Percentiles rank a stretch among this genome's conserved stretches.
Conservation (phyloP, 768 basidiomycete species). For the Leccinum broughii region DNA sequence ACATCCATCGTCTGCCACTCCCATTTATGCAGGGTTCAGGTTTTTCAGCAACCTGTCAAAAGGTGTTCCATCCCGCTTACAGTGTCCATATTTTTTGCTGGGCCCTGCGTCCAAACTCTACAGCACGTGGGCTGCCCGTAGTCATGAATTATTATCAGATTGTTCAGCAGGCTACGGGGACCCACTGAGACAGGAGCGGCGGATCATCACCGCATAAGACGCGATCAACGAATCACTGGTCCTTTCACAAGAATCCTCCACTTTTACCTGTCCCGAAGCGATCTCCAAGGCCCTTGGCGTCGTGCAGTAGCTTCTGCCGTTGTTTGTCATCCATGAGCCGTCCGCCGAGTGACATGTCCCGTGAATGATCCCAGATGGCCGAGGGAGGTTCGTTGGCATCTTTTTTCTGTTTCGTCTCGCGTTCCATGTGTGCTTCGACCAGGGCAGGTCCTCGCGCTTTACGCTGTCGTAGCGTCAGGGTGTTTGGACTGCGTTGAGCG, state of each 20-base stretch:
- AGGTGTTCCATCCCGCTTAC: background rate
- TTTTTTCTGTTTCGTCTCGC: slow-evolving; percentile 38
- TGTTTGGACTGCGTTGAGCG: background rate
- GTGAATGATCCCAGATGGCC: slow-evolving; percentile 87
- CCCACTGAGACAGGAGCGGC: slow-evolving; percentile 12
- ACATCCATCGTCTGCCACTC: slow-evolving; percentile 5
- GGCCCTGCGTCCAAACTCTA: slow-evolving; percentile 2
- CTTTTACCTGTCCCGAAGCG: slow-evolving; percentile 76
- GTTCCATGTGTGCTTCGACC: slow-evolving; percentile 50
- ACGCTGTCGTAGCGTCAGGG: slow-evolving; percentile 32
- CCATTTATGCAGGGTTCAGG: slow-evolving; percentile 1
- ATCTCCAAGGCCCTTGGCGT: slow-evolving; percentile 79
- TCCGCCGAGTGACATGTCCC: slow-evolving; percentile 88
- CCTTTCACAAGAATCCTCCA: slow-evolving; percentile 57
- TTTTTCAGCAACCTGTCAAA: background rate
- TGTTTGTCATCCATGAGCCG: slow-evolving; percentile 88
- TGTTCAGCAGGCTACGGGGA: background rate
- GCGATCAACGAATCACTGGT: background rate
- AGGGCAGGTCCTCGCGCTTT: slow-evolving; percentile 55
- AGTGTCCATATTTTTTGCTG: background rate
- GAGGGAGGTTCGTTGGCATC: slow-evolving; percentile 54
- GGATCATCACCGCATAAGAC: background rate
- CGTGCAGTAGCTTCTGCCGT: slow-evolving; percentile 73
- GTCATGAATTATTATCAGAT: background rate
- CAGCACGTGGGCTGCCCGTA: background rate